Base-by-base conservation (phyloP, 164 flowering plant species). In the Aristolochia californica region DNA sequence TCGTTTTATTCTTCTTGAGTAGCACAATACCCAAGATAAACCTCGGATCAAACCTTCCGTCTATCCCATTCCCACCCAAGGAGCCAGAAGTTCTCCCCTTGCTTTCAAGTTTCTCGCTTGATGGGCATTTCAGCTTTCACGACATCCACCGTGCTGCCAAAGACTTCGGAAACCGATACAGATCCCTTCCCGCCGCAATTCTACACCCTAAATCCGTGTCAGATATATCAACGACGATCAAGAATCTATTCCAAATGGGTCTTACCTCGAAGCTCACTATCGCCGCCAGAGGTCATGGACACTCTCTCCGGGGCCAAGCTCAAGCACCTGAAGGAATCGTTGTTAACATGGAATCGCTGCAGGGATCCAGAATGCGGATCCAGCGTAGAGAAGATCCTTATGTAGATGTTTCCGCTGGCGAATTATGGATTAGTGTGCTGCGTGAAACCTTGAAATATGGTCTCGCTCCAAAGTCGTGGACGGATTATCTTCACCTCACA, bases 391-490 rank as follows among this genome's bases (percentile, higher is more conserved):
- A 77, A 63, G n/a, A 47, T 5, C 85, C 95, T 22, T 86, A 72
- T 52, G 80, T 80, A n/a, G 98, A 91, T 69, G 96, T 78, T 26
- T 71, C 85, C 0, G 96, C 87, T 5, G 98, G 96, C 0, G 87
- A 84, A 59, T 61, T 88, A 57, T 91, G 98, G 98, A 84, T 88
- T 45, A 74, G 83, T 65, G 72, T 88, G 56, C 84, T 91, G 74
- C 83, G 75, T 59, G 88, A 86, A 67, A 74, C 78, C 24, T 79
- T 91, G 34, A 80, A 79, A 73, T 55, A 76, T 53, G 93, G 93
- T 28, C 75, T 91, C 13, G 67, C 96, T 26, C 98, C 96, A 20
- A 88, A 77, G 72, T 88, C 98, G n/a, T 91, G 98, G 98, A 91
- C 98, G 1, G 98, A 91, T 54, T 91, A 91, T 70, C 85, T 91